Evolutionary conservation across 2,329 filamentous ascomycete species (phyloP), one percentile per base, ranked within the genome.

Genomic region (Talaromyces albobiverticillius): DNA sequence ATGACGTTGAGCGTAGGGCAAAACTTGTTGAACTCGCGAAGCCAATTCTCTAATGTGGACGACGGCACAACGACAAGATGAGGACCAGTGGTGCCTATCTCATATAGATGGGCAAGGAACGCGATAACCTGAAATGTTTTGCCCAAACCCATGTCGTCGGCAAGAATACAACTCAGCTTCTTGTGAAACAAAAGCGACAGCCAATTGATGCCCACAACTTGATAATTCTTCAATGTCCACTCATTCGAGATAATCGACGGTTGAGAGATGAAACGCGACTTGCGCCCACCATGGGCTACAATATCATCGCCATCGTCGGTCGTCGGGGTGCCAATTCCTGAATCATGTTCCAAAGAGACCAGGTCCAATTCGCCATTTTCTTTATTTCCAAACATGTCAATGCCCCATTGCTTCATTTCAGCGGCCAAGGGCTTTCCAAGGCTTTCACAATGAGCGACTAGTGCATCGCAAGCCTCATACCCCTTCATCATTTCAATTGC

Each of bases 91-190:
- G 75, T 79, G 59, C 74, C 83, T 26, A 82, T 82, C 65, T 91
- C 84, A 14, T 89, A 84, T 23, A 99, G 77, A 63, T 96, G 87
- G 14, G 90, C 88, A 43, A 99, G 80, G 64, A 99, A 90, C 0
- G 90, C 86, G 61, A 99, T 96, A 58, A 97, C 90, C 66, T 99
- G 93, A 63, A 91, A 96, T 0, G 94, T 99, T 78, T 99, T 99
- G 43, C 94, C 94, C 38, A 93, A 77, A 43, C 78, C 94, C 94
- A 99, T 99, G 67, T 99, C 94, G 67, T 99, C 94, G 1, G 94
- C 94, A 16, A 99, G 78, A 54, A 99, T 97, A 59, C 91, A 93
- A 43, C 90, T 93, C 49, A 95, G 82, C 25, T 85, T 80, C 55
- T 89, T 85, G 50, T 86, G 80, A 74, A 90, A 95, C 13, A 99